Evolutionary conservation across 108 stramenopile genomes (phyloP).

Genomic region (Skeletonema costatum): DNA sequence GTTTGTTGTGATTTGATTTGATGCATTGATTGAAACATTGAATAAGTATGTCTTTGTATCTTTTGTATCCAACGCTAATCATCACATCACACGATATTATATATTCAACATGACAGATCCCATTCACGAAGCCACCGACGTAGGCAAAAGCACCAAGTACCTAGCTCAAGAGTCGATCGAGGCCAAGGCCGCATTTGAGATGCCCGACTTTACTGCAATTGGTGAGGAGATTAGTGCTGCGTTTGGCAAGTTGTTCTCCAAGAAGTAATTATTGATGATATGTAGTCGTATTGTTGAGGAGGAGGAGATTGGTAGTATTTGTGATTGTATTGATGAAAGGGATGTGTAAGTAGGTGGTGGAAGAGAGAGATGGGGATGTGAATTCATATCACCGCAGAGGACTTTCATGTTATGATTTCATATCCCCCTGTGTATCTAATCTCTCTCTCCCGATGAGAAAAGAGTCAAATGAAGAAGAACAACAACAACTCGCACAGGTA

Average conservation of each 20-base stretch:
- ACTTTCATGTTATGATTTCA: no score
- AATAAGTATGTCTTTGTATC: not conserved
- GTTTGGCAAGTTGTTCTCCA: slow-evolving; percentile 1
- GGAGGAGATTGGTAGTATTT: no score
- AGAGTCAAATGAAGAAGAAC: no score
- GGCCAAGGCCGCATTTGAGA: slow-evolving; percentile 1
- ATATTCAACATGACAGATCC: slow-evolving; percentile 2
- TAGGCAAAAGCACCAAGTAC: not conserved
- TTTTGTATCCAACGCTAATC: not conserved
- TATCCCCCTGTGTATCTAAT: no score
- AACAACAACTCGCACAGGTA: no score
- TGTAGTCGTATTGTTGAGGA: not conserved
- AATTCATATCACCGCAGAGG: no score
- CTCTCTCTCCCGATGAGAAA: no score
- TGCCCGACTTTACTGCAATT: slow-evolving; percentile 15
- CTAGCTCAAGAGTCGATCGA: not conserved
- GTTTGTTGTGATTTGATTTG: not conserved
- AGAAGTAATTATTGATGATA: not conserved
- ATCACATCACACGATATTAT: not conserved
- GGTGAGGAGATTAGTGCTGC: slow-evolving; percentile 11
- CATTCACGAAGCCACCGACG: slow-evolving; percentile 3
- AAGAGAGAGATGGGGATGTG: not conserved
- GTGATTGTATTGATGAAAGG: not conserved
- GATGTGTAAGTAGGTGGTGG: not conserved
- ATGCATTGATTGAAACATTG: not conserved